phyloP scores from a whole-genome alignment of 441 rosid species.

The Isatis lusitanica region DNA sequence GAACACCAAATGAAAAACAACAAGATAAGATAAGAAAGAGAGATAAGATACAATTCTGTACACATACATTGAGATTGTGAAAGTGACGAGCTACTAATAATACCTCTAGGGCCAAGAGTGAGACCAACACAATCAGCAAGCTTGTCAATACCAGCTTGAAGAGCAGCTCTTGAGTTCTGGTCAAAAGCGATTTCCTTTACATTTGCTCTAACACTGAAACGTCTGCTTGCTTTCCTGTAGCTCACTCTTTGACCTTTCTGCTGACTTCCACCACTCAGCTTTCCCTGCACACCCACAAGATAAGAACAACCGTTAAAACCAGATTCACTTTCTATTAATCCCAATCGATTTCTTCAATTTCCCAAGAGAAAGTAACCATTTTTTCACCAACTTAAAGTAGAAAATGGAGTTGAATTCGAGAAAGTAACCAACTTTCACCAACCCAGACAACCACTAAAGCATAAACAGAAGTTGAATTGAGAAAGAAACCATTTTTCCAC shows the following conservation, averaged over 20 bases:
- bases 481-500: background rate
- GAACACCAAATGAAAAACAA: background rate
- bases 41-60: background rate
- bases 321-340: background rate
- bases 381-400: background rate
- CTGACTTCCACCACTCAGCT: constrained; percentile 49
- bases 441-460: constrained; percentile 2
- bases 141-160: constrained; percentile 92
- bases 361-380: background rate
- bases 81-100: background rate
- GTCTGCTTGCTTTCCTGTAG: constrained; percentile 48
- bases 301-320: background rate
- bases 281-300: constrained; percentile 42
- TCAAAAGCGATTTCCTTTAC: constrained; percentile 94
- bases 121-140: constrained; percentile 92
- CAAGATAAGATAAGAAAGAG: background rate
- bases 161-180: constrained; percentile 77
- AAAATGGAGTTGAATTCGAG: background rate
- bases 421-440: background rate
- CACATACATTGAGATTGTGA: background rate
- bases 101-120: constrained; percentile 98
- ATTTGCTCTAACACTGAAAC: constrained; percentile 69
- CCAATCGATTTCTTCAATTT: background rate
- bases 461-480: background rate
- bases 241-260: constrained; percentile 56